Conservation (phyloP, 2,329 filamentous ascomycete genomes). For the Fusarium begoniae region DNA sequence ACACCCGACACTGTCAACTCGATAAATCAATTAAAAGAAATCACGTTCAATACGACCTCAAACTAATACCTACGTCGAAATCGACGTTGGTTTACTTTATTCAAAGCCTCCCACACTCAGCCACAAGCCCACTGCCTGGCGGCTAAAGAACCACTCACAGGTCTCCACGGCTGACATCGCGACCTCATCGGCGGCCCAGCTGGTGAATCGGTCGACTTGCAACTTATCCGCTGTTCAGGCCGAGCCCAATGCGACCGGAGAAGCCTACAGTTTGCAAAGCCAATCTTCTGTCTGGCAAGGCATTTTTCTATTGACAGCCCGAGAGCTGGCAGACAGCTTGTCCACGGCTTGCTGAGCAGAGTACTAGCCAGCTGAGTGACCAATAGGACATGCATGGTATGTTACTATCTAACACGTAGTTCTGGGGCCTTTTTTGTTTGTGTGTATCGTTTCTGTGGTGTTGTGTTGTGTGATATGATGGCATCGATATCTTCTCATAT, state of each 20-base stretch:
- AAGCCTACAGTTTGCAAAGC: constrained; percentile 1
- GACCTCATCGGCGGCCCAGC: constrained; percentile 22
- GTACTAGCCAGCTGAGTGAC: neutral
- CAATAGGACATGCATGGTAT: neutral
- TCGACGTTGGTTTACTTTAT: constrained; percentile 25
- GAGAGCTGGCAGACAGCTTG: neutral
- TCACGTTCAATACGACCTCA: neutral
- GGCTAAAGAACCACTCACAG: constrained; percentile 37
- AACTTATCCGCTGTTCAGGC: constrained; percentile 8
- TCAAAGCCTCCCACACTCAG: constrained; percentile 38
- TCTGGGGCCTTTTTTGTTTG: neutral
- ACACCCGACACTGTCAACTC: neutral
- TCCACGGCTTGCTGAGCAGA: neutral
- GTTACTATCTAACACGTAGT: neutral
- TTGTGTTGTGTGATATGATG: neutral
- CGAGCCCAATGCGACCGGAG: constrained; percentile 19
- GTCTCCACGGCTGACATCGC: constrained; percentile 22
- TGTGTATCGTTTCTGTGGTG: neutral
- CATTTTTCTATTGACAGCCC: constrained; percentile 29
- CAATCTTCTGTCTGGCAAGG: constrained; percentile 24
- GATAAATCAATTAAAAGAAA: neutral
- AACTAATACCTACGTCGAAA: neutral
- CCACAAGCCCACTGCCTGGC: constrained; percentile 33
- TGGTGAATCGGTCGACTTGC: constrained; percentile 3
- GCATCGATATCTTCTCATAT: neutral